Conservation (phyloP, 495 filamentous ascomycete genomes). For the Lepidopterella palustris region DNA sequence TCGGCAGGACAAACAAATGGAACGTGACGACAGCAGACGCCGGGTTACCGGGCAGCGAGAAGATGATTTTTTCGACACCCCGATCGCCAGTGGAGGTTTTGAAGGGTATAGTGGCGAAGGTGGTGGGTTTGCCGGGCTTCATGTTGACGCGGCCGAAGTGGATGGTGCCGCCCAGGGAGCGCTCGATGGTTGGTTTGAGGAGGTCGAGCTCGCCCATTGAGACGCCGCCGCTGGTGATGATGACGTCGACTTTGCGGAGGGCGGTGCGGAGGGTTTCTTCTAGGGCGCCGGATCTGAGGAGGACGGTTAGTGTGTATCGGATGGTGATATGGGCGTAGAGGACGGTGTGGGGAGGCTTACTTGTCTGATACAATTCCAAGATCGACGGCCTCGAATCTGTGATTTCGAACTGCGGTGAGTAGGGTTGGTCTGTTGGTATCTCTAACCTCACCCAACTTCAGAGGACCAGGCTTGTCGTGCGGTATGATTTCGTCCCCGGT, state of each 20-base stretch:
- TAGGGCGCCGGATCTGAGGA: slow-evolving; percentile 53
- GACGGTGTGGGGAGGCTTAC: slow-evolving; percentile 25
- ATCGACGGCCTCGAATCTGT: slow-evolving; percentile 74
- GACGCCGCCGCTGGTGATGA: slow-evolving; percentile 91
- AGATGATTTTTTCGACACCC: slow-evolving; percentile 60
- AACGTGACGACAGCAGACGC: slow-evolving; percentile 89
- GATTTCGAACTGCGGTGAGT: slow-evolving; percentile 65
- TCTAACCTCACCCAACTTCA: slow-evolving; percentile 77
- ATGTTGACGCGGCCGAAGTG: slow-evolving; percentile 95
- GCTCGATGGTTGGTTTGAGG: slow-evolving; percentile 94
- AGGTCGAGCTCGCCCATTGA: slow-evolving; percentile 98
- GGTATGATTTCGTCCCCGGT: slow-evolving; percentile 92
- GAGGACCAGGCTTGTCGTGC: slow-evolving; percentile 54
- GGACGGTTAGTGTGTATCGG: background rate
- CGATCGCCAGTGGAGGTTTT: slow-evolving; percentile 43
- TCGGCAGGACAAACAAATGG: slow-evolving; percentile 87
- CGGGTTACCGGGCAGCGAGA: slow-evolving; percentile 91
- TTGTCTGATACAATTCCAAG: slow-evolving; percentile 83
- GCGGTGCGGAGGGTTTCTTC: slow-evolving; percentile 69
- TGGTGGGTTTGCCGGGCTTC: slow-evolving; percentile 97
- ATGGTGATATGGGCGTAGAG: background rate
- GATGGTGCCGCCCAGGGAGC: slow-evolving; percentile 81
- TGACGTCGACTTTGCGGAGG: slow-evolving; percentile 66
- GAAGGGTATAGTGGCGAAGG: slow-evolving; percentile 81
- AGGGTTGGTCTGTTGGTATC: slow-evolving; percentile 89